Percentiles rank a stretch among this genome's conserved stretches.
These are phyloP conservation scores for Silene latifolia DNA, from an alignment of 148 eudicot species.

Conservation along the genomic window DNA sequence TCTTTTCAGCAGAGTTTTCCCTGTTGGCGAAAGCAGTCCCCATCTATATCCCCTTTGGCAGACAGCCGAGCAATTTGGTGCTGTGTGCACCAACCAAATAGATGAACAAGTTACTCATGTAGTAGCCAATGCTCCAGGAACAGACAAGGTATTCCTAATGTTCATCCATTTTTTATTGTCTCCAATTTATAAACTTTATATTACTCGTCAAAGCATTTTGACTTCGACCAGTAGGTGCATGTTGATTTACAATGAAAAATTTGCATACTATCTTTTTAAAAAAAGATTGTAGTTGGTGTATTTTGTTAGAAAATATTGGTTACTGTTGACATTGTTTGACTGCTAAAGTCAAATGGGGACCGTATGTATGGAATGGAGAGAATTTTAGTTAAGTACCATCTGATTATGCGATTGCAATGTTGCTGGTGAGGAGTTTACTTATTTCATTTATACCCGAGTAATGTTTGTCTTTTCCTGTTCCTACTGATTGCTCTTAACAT, in stretches of 20 bases:
- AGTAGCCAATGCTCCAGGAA: constrained; percentile 87
- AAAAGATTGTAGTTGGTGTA: neutral
- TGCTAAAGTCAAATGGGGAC: neutral
- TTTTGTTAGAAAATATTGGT: no score
- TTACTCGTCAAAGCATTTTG: neutral
- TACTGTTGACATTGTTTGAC: neutral
- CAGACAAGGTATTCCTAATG: constrained; percentile 67
- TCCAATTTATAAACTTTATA: neutral
- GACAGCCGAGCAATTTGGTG: constrained; percentile 99
- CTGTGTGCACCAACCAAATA: constrained; percentile 78
- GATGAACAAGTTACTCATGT: constrained; percentile 96
- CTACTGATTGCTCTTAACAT: neutral
- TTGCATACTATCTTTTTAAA: neutral
- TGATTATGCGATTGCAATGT: neutral
- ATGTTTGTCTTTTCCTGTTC: neutral
- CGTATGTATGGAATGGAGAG: neutral
- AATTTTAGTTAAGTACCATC: neutral
- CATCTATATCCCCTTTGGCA: constrained; percentile 93
- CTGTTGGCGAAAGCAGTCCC: constrained; percentile 83
- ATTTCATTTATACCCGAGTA: neutral
- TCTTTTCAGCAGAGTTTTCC: constrained; percentile 87
- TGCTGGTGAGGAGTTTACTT: neutral
- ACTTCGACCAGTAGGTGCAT: neutral
- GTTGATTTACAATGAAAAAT: no score
- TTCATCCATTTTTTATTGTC: neutral